Percentiles rank a stretch among this genome's conserved stretches.
These are phyloP conservation scores for Pestalotiopsis sp. DNA, from an alignment of 2,329 filamentous ascomycete genomes.

Conservation along the genomic window DNA sequence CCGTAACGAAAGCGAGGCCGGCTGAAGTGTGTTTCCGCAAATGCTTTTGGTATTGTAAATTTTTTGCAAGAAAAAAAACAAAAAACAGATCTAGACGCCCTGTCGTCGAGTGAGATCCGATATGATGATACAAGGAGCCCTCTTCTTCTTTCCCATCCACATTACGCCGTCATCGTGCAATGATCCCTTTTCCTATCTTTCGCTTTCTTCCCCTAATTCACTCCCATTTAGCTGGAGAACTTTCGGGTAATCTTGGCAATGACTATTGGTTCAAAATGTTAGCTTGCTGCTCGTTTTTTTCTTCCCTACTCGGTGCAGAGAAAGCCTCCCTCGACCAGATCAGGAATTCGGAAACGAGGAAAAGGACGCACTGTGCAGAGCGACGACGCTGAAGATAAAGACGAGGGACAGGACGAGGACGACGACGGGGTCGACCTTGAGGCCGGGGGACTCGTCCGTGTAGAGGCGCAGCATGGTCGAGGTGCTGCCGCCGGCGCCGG, in stretches of 20 bases:
- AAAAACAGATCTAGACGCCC: background rate
- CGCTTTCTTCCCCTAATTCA: background rate
- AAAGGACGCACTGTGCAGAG: conserved; percentile 82
- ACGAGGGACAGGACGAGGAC: conserved; percentile 94
- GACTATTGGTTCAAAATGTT: conserved; percentile 54
- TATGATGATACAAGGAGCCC: conserved; percentile 5
- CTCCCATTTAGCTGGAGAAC: conserved; percentile 66
- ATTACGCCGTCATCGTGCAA: conserved; percentile 3
- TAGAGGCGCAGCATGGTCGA: conserved; percentile 99
- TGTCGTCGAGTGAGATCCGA: background rate
- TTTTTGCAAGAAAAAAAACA: conserved; percentile 3
- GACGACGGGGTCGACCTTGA: conserved; percentile 98
- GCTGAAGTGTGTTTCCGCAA: background rate
- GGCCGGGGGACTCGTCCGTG: conserved; percentile 95
- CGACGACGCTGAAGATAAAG: conserved; percentile 98
- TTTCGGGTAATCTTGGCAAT: conserved; percentile 93
- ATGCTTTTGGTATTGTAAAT: conserved; percentile 8
- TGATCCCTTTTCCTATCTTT: background rate
- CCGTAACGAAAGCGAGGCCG: background rate
- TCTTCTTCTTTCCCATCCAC: conserved; percentile 5
- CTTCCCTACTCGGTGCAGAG: background rate
- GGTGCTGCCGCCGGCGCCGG: conserved; percentile 92
- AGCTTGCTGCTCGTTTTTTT: background rate
- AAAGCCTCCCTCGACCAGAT: conserved; percentile 8
- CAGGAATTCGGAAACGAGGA: background rate